A percentile compares a stretch with the other conserved stretches of the same genome.
Conservation (phyloP, 768 basidiomycete species). For the Scleroderma citrinum region DNA sequence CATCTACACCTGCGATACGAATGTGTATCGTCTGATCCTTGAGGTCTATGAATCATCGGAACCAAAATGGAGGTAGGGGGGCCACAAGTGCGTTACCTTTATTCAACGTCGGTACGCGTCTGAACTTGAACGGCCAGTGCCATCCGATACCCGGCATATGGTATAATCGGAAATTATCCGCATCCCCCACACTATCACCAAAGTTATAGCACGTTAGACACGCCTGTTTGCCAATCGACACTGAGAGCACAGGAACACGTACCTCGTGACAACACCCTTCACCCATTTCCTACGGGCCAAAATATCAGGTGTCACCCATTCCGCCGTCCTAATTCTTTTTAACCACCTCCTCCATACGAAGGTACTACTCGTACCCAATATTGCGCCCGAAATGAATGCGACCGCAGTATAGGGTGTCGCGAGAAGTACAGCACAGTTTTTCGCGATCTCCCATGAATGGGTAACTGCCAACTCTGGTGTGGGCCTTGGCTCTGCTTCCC, state of each 20-base stretch:
- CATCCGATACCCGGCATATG: conserved; percentile 80
- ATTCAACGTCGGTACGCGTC: conserved; percentile 69
- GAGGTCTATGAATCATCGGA: conserved; percentile 42
- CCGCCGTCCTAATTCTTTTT: conserved; percentile 52
- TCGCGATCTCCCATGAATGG: background rate
- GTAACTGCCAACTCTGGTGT: too few species aligned
- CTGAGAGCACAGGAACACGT: conserved; percentile 11
- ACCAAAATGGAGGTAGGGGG: background rate
- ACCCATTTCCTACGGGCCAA: conserved; percentile 55
- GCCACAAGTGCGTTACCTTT: too few species aligned
- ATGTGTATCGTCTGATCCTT: conserved; percentile 81
- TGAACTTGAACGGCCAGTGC: conserved; percentile 66
- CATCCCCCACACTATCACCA: conserved; percentile 65
- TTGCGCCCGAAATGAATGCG: background rate
- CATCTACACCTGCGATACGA: conserved; percentile 87
- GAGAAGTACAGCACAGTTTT: background rate
- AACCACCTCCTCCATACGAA: conserved; percentile 41
- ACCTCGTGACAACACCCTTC: conserved; percentile 77
- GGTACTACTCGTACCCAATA: background rate
- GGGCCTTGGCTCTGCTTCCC: too few species aligned
- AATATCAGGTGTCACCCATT: conserved; percentile 60
- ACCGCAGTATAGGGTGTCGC: background rate
- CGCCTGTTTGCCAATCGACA: background rate
- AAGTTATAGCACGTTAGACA: background rate
- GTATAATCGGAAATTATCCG: conserved; percentile 79